Percentiles rank a stretch among this genome's conserved stretches.
phyloP scores from a whole-genome alignment of 768 basidiomycete genomes.

The Serendipita vermifera region DNA sequence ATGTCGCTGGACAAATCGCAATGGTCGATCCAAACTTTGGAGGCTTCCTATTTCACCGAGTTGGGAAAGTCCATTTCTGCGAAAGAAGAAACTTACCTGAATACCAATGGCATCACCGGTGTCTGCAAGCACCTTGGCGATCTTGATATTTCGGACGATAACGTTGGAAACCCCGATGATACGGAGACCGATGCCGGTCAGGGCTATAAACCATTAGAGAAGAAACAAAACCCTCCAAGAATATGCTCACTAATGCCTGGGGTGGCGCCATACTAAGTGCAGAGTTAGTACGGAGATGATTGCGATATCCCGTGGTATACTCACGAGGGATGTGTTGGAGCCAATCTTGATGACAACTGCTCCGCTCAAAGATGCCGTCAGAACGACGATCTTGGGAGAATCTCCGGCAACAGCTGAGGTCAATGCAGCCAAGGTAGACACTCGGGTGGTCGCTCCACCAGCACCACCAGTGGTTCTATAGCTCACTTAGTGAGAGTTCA shows the following conservation, averaged over 20 bases:
- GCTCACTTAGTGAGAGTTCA: background rate
- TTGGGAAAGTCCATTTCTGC: background rate
- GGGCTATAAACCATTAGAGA: conserved; percentile 21
- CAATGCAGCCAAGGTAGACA: conserved; percentile 30
- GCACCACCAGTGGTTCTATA: conserved; percentile 33
- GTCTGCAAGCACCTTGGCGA: conserved; percentile 34
- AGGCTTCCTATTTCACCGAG: conserved; percentile 21
- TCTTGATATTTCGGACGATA: conserved; percentile 38
- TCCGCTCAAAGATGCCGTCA: conserved; percentile 35
- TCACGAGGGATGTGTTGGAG: conserved; percentile 33
- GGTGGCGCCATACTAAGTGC: background rate
- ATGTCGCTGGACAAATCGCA: conserved; percentile 33
- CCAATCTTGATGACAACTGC: conserved; percentile 31
- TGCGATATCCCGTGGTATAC: conserved; percentile 13
- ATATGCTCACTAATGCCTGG: conserved; percentile 11
- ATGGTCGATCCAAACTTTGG: conserved; percentile 36
- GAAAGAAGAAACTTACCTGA: conserved; percentile 21
- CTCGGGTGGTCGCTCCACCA: conserved; percentile 33
- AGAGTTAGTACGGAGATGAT: background rate
- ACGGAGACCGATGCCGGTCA: conserved; percentile 35
- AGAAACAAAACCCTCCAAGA: background rate
- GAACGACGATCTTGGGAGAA: conserved; percentile 33
- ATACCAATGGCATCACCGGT: conserved; percentile 36
- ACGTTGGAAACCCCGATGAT: conserved; percentile 32
- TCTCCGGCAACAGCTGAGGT: conserved; percentile 31